Evolutionary conservation across 2,329 filamentous ascomycete genomes (phyloP).

Genomic region (Aphanoascus verrucosus): DNA sequence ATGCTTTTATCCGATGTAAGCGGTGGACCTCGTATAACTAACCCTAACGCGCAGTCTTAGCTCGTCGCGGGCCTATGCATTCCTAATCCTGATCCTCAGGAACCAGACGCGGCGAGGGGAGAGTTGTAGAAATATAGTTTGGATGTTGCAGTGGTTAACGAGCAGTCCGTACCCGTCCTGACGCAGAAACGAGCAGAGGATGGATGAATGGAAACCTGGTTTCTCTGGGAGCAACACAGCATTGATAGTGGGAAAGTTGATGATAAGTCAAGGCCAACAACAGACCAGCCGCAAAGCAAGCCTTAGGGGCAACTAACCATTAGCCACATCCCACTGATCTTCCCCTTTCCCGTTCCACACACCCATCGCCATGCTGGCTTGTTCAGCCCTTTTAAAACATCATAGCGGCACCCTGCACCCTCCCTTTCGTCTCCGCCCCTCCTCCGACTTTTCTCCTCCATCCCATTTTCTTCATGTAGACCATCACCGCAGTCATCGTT

Average conservation of each 20-base stretch:
- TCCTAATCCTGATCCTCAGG: too few relatives aligned
- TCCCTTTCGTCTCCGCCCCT: neutral
- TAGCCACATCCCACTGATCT: slow-evolving; percentile 10
- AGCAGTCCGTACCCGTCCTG: too few relatives aligned
- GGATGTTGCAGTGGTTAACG: too few relatives aligned
- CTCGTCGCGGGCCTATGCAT: too few relatives aligned
- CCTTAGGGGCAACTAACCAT: neutral
- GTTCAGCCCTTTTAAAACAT: neutral
- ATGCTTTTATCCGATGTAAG: too few relatives aligned
- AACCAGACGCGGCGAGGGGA: too few relatives aligned
- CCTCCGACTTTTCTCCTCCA: neutral
- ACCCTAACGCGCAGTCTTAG: too few relatives aligned
- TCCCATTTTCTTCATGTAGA: neutral
- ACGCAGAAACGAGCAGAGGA: too few relatives aligned
- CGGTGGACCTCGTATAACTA: too few relatives aligned
- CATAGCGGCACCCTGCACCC: neutral
- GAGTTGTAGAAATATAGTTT: too few relatives aligned
- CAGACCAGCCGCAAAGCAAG: neutral
- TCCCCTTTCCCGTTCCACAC: slow-evolving; percentile 7
- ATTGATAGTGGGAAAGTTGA: neutral
- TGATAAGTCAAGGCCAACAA: neutral
- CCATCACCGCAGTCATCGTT: too few relatives aligned
- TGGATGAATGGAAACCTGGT: too few relatives aligned
- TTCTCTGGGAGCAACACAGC: neutral
- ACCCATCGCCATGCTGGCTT: neutral